Evolutionary conservation across 305 asterid genomes (phyloP).

Genomic region (Fraxinus ornus): DNA sequence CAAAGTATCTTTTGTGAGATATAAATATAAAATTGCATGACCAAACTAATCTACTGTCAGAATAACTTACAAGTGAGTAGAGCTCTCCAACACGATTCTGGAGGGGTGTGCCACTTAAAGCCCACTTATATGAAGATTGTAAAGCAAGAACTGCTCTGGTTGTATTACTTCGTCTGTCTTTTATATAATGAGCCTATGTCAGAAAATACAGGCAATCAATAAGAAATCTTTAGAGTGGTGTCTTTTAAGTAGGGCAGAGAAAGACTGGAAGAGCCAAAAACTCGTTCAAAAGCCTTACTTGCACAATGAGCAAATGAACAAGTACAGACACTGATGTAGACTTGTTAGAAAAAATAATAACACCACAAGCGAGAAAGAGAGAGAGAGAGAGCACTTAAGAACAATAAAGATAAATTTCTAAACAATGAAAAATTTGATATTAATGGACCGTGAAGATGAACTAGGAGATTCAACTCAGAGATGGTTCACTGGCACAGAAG

Average conservation of each 20-base stretch:
- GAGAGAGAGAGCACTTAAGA: neutral
- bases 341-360: conserved; percentile 2
- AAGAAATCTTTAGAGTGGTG: neutral
- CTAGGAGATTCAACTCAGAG: neutral
- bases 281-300: neutral
- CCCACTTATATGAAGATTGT: conserved; percentile 82
- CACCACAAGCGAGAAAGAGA: neutral
- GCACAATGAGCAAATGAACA: neutral
- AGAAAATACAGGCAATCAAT: conserved; percentile 13
- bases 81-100: conserved; percentile 98
- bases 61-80: conserved; percentile 80
- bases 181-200: conserved; percentile 81
- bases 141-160: conserved; percentile 80
- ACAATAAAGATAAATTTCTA: neutral
- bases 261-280: neutral
- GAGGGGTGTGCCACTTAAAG: conserved; percentile 94
- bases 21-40: neutral
- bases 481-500: neutral
- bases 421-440: neutral
- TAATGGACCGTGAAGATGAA: neutral
- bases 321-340: conserved; percentile 3
- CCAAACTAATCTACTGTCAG: conserved; percentile 13
- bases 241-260: conserved; percentile 4
- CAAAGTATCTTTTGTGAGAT: conserved; percentile 25
- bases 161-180: conserved; percentile 79